Percentiles rank a stretch among this genome's conserved stretches.
Evolutionary conservation across 2,329 filamentous ascomycete species (phyloP).

Genomic region (Phaeomoniella chlamydospora): DNA sequence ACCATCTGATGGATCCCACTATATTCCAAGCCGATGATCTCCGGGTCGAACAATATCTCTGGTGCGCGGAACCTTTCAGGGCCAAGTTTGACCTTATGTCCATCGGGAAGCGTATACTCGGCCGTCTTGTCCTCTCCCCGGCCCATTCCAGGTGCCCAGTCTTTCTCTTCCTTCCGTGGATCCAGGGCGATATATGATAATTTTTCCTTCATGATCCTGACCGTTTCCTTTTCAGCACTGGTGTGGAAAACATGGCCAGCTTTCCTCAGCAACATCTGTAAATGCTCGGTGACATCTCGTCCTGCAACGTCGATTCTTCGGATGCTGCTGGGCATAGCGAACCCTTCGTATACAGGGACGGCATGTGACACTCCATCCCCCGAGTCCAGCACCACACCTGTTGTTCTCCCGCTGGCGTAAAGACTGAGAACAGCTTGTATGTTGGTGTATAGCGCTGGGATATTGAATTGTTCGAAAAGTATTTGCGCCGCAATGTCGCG

Average conservation of each 20-base stretch:
- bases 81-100: conserved; percentile 86
- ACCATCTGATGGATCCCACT: conserved; percentile 96
- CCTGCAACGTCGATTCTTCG: conserved; percentile 91
- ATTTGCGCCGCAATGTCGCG: conserved; percentile 94
- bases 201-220: conserved; percentile 90
- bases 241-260: conserved; percentile 92
- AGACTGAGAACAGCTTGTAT: conserved; percentile 94
- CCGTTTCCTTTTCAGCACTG: conserved; percentile 98
- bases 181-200: conserved; percentile 83
- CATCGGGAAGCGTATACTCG: conserved; percentile 84
- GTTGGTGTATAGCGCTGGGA: conserved; percentile 88
- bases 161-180: conserved; percentile 88
- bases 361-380: conserved; percentile 95
- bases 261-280: conserved; percentile 83
- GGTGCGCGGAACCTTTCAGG: conserved; percentile 89
- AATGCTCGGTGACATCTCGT: conserved; percentile 86
- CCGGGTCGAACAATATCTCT: conserved; percentile 94
- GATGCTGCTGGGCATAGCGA: conserved; percentile 92
- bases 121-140: conserved; percentile 67
- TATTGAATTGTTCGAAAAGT: conserved; percentile 97
- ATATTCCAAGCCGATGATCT: conserved; percentile 93
- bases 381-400: conserved; percentile 86
- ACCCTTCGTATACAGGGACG: conserved; percentile 94
- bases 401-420: conserved; percentile 90
- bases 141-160: conserved; percentile 60